Base-by-base conservation (phyloP, 371 early-diverging fungal species). In the Saksenaea vasiformis region DNA sequence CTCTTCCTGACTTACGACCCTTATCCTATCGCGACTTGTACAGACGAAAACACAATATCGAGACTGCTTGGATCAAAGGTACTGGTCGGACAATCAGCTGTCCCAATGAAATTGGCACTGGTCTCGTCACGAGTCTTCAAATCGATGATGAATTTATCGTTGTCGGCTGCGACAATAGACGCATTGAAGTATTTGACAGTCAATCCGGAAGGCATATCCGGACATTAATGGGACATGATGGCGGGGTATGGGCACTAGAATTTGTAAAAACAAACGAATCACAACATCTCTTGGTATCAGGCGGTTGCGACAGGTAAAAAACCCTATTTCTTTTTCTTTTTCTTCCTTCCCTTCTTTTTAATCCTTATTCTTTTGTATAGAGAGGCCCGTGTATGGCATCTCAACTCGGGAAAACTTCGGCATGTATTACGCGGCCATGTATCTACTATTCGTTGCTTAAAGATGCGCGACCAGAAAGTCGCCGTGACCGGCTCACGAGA, bases 401-500 rank as follows among this genome's bases (percentile, higher is more conserved):
- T 92, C 69, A 79, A 84, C 26, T 85, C 89, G 14, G 95, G 95
- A 10, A 59, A 73, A 34, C 86, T 87, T 67, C 79, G 84, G 14
- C 85, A 89, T 64, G 77, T 87, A 17, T 85, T 97, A 61, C 81
- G 86, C 44, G 95, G 94, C 15, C 98, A 97, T 65, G 88, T 87
- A 11, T 91, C 91, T 13, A 96, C 97, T 5, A 90, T 98, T n/a
- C 86, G 98, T 11, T 93, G 91, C 65, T 67, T 98, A 34, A 87
- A 88, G 70, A 78, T 93, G 31, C 68, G 86, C 58, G 77, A 74
- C 58, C 71, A 81, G 15, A 72, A 71, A 38, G 69, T 87, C 24
- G 86, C 94, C 34, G 87, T 96, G 8, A 92, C 93, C 5, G 98
- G 96, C 14, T 94, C 95, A 17, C 85, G 96, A 55, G 98, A 98